Conservation (phyloP, 306 rosid species). For the Begonia peltatifolia region DNA sequence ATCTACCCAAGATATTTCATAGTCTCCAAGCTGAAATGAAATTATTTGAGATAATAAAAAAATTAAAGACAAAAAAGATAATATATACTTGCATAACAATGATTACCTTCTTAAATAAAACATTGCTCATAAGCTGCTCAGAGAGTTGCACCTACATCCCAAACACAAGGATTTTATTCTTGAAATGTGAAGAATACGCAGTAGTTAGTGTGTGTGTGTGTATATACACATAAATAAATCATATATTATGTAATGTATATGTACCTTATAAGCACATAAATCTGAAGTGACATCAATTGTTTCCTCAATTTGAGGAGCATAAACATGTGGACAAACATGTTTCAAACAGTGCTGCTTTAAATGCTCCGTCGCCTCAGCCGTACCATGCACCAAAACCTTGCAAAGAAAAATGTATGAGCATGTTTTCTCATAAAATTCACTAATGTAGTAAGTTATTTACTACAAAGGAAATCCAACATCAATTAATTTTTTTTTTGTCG, state of each 20-base stretch:
- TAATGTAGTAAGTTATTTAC: too few relatives aligned
- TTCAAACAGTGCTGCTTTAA: conserved; percentile 80
- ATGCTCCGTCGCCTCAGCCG: conserved; percentile 98
- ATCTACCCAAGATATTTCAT: conserved; percentile 89
- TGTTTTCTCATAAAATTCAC: too few relatives aligned
- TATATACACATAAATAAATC: too few relatives aligned
- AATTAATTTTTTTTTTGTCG: too few relatives aligned
- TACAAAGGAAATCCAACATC: too few relatives aligned
- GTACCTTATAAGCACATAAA: conserved; percentile 88
- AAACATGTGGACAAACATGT: conserved; percentile 75
- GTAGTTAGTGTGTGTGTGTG: too few relatives aligned
- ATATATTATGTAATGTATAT: background rate
- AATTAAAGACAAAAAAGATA: background rate
- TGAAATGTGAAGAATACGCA: too few relatives aligned
- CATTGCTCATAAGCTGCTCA: conserved; percentile 85
- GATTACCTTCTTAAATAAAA: conserved; percentile 77
- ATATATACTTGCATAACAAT: background rate
- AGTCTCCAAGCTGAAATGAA: conserved; percentile 63
- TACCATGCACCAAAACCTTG: conserved; percentile 96
- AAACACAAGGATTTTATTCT: too few relatives aligned
- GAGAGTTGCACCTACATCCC: conserved; percentile 72
- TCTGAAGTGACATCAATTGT: conserved; percentile 94
- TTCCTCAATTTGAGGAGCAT: conserved; percentile 92
- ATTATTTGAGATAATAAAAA: conserved; percentile 11
- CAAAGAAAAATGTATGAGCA: conserved; percentile 1